Percentiles rank a stretch among this genome's conserved stretches.
phyloP scores from a whole-genome alignment of 805 yeast species.

The Yamadazyma sp. region DNA sequence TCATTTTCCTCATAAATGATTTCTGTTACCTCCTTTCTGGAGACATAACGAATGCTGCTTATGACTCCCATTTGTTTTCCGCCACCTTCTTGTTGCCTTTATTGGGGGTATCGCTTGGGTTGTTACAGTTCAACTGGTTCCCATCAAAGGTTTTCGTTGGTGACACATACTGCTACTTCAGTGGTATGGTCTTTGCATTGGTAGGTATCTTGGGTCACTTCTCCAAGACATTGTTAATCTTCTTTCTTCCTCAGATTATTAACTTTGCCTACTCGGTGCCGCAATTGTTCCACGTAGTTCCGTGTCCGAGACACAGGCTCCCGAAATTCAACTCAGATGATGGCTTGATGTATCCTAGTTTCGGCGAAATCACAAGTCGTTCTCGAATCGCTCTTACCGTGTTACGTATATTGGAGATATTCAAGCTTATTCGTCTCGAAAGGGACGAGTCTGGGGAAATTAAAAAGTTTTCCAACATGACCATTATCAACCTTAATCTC shows the following conservation, averaged over 20 bases:
- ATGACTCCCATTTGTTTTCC: slow-evolving; percentile 80
- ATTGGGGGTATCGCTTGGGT: slow-evolving; percentile 76
- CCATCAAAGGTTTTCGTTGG: slow-evolving; percentile 96
- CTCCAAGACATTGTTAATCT: slow-evolving; percentile 83
- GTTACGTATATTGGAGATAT: slow-evolving; percentile 37
- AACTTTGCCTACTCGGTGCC: slow-evolving; percentile 92
- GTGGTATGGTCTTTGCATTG: slow-evolving; percentile 98
- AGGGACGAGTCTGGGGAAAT: slow-evolving; percentile 24
- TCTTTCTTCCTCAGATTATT: slow-evolving; percentile 87
- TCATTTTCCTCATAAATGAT: slow-evolving; percentile 75
- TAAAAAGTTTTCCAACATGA: slow-evolving; percentile 70
- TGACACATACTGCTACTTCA: slow-evolving; percentile 95
- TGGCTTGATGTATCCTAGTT: slow-evolving; percentile 70
- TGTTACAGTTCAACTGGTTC: slow-evolving; percentile 80
- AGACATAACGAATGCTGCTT: slow-evolving; percentile 50
- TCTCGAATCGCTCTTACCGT: slow-evolving; percentile 12
- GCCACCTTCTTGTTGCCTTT: slow-evolving; percentile 81
- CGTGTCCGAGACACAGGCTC: slow-evolving; percentile 93
- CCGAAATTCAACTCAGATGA: slow-evolving; percentile 71
- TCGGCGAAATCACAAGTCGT: slow-evolving; percentile 33
- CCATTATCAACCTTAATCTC: slow-evolving; percentile 77
- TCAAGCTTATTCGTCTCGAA: slow-evolving; percentile 47
- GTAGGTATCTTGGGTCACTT: slow-evolving; percentile 96
- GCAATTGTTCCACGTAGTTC: slow-evolving; percentile 80
- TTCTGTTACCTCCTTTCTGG: slow-evolving; percentile 55